Evolutionary conservation across 2,329 filamentous ascomycete genomes (phyloP).

Genomic region (Ceratocystis destructans): DNA sequence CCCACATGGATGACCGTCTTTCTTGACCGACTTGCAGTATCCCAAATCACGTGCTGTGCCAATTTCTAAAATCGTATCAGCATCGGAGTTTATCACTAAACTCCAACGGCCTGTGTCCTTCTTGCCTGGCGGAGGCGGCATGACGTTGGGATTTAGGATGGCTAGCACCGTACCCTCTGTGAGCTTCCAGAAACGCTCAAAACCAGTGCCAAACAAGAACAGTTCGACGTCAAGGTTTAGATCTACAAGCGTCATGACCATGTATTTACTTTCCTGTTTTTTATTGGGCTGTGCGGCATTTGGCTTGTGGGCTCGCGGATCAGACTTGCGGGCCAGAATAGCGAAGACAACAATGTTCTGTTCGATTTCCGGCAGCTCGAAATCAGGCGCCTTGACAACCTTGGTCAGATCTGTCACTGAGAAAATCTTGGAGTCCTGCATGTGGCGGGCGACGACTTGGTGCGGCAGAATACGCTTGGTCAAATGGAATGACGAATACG

Average conservation of each 20-base stretch:
- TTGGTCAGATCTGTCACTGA: conserved; percentile 68
- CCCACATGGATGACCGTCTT: conserved; percentile 67
- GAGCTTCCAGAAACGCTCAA: conserved; percentile 89
- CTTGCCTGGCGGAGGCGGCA: conserved; percentile 67
- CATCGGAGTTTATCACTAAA: conserved; percentile 69
- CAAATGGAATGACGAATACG: conserved; percentile 74
- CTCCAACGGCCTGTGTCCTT: conserved; percentile 73
- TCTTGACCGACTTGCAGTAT: conserved; percentile 73
- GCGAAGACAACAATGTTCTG: conserved; percentile 82
- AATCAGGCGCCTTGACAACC: conserved; percentile 69
- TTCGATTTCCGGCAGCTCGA: conserved; percentile 66
- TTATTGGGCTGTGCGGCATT: conserved; percentile 26
- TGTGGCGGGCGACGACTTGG: conserved; percentile 59
- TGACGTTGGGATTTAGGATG: conserved; percentile 78
- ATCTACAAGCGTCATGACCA: conserved; percentile 79
- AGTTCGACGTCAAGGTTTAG: conserved; percentile 83
- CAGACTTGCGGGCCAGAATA: conserved; percentile 77
- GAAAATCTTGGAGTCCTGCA: conserved; percentile 64
- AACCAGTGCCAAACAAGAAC: conserved; percentile 82
- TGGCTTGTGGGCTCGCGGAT: conserved; percentile 48
- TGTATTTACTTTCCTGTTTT: conserved; percentile 58
- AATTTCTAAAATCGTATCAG: conserved; percentile 81
- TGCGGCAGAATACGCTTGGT: conserved; percentile 74
- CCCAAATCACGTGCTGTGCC: conserved; percentile 73
- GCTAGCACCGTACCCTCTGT: conserved; percentile 80